These are phyloP conservation scores for Sporothrix sp. DNA, from an alignment of 2,329 filamentous ascomycete species.

Conservation along the genomic window DNA sequence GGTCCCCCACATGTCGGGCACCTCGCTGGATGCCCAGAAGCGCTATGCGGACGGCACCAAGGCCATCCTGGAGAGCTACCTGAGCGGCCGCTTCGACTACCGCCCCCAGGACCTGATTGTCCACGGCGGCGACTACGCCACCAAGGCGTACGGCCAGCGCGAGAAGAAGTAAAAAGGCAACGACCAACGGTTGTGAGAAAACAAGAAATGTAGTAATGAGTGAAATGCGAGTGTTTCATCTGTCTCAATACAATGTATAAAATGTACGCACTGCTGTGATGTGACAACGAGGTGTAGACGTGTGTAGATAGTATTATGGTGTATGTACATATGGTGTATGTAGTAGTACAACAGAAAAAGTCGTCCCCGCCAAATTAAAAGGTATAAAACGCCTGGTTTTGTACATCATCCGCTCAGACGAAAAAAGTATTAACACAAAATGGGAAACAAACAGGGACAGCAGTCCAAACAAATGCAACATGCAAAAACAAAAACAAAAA, in stretches of 20 bases:
- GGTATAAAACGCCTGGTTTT: background rate
- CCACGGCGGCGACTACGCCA: conserved; percentile 81
- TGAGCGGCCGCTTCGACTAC: conserved; percentile 81
- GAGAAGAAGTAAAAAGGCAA: conserved; percentile 31
- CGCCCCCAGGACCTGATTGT: conserved; percentile 84
- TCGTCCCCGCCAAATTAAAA: background rate
- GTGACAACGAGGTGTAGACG: too few relatives aligned
- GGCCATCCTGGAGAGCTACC: conserved; percentile 84
- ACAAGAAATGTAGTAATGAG: conserved; percentile 4
- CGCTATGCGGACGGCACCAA: conserved; percentile 83
- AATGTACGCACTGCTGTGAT: too few relatives aligned
- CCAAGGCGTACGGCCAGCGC: conserved; percentile 81
- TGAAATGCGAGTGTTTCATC: background rate
- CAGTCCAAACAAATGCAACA: background rate
- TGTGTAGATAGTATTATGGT: too few relatives aligned
- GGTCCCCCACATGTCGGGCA: conserved; percentile 98
- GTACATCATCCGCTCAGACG: conserved; percentile 2
- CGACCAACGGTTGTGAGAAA: background rate
- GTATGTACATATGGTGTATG: too few relatives aligned
- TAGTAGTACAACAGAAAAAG: background rate
- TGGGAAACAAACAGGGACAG: background rate
- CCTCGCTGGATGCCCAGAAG: conserved; percentile 94
- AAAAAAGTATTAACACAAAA: background rate
- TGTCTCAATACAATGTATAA: conserved; percentile 1
- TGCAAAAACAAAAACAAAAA: background rate